These are phyloP conservation scores for Paramecium bursaria DNA, from an alignment of 73 alveolate genomes.

Conservation along the genomic window DNA sequence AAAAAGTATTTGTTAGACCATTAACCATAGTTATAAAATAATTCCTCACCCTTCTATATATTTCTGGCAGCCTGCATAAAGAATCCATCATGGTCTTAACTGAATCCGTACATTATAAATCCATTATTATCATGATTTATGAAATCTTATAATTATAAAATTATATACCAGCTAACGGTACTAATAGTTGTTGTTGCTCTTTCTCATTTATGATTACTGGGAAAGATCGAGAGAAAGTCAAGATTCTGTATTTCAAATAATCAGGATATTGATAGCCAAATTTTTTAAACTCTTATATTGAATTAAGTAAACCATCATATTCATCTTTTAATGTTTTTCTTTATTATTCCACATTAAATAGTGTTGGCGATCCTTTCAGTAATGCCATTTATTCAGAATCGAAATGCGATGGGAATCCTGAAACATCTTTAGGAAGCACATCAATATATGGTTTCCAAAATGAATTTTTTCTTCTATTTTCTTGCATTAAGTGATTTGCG, in stretches of 20 bases:
- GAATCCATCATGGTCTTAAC: conserved; percentile 83
- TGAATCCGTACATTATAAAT: conserved; percentile 88
- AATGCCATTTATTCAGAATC: conserved; percentile 83
- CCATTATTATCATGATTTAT: conserved; percentile 92
- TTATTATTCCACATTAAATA: conserved; percentile 76
- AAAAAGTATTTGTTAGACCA: conserved; percentile 91
- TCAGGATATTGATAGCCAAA: conserved; percentile 76
- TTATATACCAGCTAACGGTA: conserved; percentile 81
- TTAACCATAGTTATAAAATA: conserved; percentile 93
- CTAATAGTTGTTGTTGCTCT: conserved; percentile 64
- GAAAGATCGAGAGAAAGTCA: conserved; percentile 88
- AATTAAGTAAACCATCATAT: conserved; percentile 82
- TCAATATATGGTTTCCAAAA: conserved; percentile 89
- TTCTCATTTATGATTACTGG: conserved; percentile 85
- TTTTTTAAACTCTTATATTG: conserved; percentile 81
- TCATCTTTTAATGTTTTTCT: conserved; percentile 84
- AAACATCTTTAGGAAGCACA: conserved; percentile 87
- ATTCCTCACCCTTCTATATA: conserved; percentile 83
- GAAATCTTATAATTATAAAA: conserved; percentile 91
- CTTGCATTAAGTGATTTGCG: conserved; percentile 89
- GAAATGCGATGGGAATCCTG: conserved; percentile 91
- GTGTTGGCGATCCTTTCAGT: conserved; percentile 90
- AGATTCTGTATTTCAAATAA: conserved; percentile 86
- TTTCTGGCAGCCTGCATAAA: conserved; percentile 90
- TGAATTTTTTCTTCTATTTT: conserved; percentile 78